These are phyloP conservation scores for Halophytophthora polymorphica DNA, from an alignment of 352 stramenopile species.

Conservation along the genomic window DNA sequence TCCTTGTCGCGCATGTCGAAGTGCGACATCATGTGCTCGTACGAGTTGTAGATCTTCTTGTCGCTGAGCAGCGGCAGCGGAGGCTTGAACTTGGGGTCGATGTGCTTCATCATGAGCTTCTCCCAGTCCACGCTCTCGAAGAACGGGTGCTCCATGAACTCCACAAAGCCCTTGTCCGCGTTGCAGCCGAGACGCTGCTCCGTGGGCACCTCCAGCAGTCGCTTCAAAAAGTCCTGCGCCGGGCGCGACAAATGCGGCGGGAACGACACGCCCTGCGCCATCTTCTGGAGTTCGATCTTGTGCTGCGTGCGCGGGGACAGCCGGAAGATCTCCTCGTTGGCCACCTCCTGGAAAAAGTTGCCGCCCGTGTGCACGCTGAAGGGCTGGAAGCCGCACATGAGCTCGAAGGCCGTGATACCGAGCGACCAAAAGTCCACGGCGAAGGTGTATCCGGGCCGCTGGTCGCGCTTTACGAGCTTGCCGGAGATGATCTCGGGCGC, in stretches of 20 bases:
- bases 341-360: conserved; percentile 77
- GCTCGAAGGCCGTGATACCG: conserved; percentile 86
- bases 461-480: conserved; percentile 75
- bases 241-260: conserved; percentile 56
- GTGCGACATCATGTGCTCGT: conserved; percentile 88
- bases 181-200: conserved; percentile 75
- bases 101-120: conserved; percentile 86
- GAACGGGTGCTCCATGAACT: conserved; percentile 89
- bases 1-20: conserved; percentile 83
- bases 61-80: conserved; percentile 56
- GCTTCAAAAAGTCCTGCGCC: conserved; percentile 74
- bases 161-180: conserved; percentile 63
- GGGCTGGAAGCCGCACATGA: conserved; percentile 85
- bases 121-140: conserved; percentile 87
- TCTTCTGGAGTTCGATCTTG: conserved; percentile 81
- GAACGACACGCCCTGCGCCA: conserved; percentile 66
- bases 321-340: conserved; percentile 74
- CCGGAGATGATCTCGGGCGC: conserved; percentile 89
- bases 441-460: conserved; percentile 75
- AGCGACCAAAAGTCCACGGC: conserved; percentile 82
- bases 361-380: conserved; percentile 68
- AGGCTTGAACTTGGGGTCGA: conserved; percentile 81
- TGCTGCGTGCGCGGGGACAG: conserved; percentile 70
- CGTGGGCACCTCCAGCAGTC: conserved; percentile 76
- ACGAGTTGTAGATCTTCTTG: conserved; percentile 85